Percentiles rank a stretch among this genome's conserved stretches.
Conservation (phyloP, 768 basidiomycete species). For the Calocybe cyanea region DNA sequence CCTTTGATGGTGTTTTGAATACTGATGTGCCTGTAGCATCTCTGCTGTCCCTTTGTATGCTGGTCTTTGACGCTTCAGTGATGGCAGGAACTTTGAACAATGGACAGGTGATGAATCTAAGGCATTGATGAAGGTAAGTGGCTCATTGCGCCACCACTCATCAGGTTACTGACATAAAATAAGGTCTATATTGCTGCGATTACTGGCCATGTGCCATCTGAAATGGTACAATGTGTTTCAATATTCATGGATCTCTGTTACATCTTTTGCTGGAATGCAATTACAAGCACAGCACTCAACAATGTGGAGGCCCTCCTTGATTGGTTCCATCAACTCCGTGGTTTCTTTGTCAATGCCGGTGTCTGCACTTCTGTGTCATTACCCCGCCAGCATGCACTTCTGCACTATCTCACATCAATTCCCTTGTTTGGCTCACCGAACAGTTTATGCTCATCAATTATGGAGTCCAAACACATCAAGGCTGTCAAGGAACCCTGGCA, state of each 20-base stretch:
- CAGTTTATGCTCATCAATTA: conserved; percentile 12
- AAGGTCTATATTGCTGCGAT: conserved; percentile 24
- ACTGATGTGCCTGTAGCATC: not conserved
- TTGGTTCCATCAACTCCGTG: conserved; percentile 15
- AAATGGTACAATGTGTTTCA: too few relatives aligned
- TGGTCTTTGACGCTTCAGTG: conserved; percentile 2
- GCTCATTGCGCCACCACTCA: not conserved
- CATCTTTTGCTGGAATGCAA: conserved; percentile 3
- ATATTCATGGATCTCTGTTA: too few relatives aligned
- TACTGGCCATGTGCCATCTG: too few relatives aligned
- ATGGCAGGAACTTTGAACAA: conserved; percentile 2
- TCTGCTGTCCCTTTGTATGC: conserved; percentile 6
- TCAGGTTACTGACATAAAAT: not conserved
- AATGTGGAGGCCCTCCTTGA: not conserved
- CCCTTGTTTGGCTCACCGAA: conserved; percentile 9
- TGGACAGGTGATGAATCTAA: conserved; percentile 21
- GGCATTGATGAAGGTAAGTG: conserved; percentile 25
- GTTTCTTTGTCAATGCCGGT: conserved; percentile 12
- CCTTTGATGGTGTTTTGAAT: not conserved
- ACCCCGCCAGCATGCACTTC: conserved; percentile 18
- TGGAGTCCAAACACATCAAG: too few relatives aligned
- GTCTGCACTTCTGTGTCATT: conserved; percentile 13
- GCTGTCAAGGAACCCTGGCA: conserved; percentile 19
- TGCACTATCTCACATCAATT: conserved; percentile 1
- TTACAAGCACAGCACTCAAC: not conserved